Evolutionary conservation across 2,329 filamentous ascomycete species (phyloP), one percentile per base, ranked within the genome.

Genomic region (Hymenoscyphus fraxineus): DNA sequence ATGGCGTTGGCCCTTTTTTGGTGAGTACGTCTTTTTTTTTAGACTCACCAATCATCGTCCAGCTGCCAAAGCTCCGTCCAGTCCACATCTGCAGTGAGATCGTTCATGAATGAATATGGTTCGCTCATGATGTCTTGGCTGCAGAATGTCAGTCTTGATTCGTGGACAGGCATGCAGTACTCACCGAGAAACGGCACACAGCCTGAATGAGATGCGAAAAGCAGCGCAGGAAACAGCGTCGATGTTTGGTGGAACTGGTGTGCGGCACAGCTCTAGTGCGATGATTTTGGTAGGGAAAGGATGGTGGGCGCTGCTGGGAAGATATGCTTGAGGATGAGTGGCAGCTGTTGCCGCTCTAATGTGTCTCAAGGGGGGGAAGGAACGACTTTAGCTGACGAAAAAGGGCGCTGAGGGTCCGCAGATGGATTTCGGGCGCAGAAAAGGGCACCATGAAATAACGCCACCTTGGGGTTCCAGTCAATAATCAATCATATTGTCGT

Each of bases 1-100:
- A 19, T 35, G 22, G 12, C 15, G 16, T 2, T 3, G 3, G 54
- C 54, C 54, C 31, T 57, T 57, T 57, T 57, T 57, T 31, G 22
- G 15, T 57, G 31, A 57, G 55, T 38, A 57, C n/a, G 16, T 57
- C 55, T 57, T 57, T 57, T 57, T 57, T 57, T 57, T 57, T 19
- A 10, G 13, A 51, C 27, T 60, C 39, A 47, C 41, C 59, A 44
- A 27, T 32, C 27, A 19, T 5, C 9, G 10, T 54, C 19, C 3
- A 4, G 19, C 22, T 27, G 19, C 19, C 22, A 3, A 15, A 13
- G 12, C 22, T 27, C 19, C 47, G 22, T 12, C 47, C 47, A 54
- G 13, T 54, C 47, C 19, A 27, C 47, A 54, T 27, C 47, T 9
- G 10, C 47, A 13, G 19, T 22, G 19, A 54, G 47, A 22, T 54